Evolutionary conservation across 305 asterid genomes (phyloP), one percentile per base, ranked within the genome.

Genomic region (Fraxinus latifolia): DNA sequence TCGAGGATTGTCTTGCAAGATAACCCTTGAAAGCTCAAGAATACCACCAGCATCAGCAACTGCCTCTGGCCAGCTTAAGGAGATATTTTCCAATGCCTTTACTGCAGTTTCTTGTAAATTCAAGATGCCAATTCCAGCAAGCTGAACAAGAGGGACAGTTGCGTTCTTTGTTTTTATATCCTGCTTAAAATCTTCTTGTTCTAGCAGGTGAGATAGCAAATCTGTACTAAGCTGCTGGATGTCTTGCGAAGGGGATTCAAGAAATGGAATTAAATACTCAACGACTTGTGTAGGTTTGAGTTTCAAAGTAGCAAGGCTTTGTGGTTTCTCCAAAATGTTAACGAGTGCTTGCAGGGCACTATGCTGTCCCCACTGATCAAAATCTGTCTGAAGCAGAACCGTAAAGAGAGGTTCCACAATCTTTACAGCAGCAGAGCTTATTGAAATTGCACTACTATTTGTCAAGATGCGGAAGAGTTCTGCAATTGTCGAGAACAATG

Each of bases 391-490:
- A 68, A 90, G 92, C 80, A 93, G 88, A 74, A 95, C 89, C 87
- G 50, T 71, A 87, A 95, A 92, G 72, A 95, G 92, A 78, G 98
- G 98, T 80, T 95, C 97, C 12, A 95, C 92, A 81, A 93, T 87
- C 82, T 87, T 91, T 27, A 87, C 91, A 34, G 93, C 96, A 79
- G 84, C 82, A 29, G 94, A 74, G 86, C 91, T 89, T 89, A 87
- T 93, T 0, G 98, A 91, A 83, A 95, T 91, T 68, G 83, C 94
- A 77, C 93, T 92, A 77, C 97, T 93, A 82, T 95, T 95, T 36
- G 98, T 95, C 91, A 95, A 84, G 86, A 95, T 88, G 83, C 97
- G 96, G 88, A 95, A 93, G 79, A 95, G 93, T 86, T 93, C 98
- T 42, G 95, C 95, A 84, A 95, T 91, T 76, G 90, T 71, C 75